Percentiles rank a stretch among this genome's conserved stretches.
Conservation (phyloP, 139 green algal genomes). For the Micractinium sp. region DNA sequence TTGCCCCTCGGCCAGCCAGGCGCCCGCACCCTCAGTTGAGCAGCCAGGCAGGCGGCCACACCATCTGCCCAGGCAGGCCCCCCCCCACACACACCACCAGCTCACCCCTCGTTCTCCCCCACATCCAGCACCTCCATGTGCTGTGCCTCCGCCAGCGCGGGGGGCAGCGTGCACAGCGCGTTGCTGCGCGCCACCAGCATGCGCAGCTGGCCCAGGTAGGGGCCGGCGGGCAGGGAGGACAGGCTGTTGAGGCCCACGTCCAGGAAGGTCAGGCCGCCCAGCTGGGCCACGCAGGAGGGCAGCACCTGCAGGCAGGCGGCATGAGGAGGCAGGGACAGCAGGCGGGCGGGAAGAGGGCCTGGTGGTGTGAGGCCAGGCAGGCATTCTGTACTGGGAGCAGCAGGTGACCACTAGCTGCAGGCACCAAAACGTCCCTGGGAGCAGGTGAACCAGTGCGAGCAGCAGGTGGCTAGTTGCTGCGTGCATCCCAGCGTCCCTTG, state of each 20-base stretch:
- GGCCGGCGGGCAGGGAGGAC: conserved; percentile 1
- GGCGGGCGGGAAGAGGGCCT: too few species aligned
- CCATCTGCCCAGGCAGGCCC: not conserved
- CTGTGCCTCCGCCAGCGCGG: not conserved
- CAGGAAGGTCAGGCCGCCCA: conserved; percentile 8
- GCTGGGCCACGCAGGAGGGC: conserved; percentile 8
- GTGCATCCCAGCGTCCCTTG: too few species aligned
- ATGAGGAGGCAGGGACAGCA: too few species aligned
- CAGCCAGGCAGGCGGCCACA: too few species aligned
- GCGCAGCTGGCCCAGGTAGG: conserved; percentile 2
- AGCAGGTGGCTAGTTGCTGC: too few species aligned
- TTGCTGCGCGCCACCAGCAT: conserved; percentile 16
- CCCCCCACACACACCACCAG: not conserved
- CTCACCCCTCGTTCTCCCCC: conserved; percentile 26
- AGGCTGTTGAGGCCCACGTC: conserved; percentile 32
- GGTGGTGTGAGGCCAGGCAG: too few species aligned
- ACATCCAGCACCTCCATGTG: conserved; percentile 12
- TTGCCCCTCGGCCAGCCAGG: not conserved
- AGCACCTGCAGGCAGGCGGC: conserved; percentile 16
- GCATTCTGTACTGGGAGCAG: too few species aligned
- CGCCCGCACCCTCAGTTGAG: not conserved
- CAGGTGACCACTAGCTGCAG: too few species aligned
- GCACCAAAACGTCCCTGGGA: too few species aligned
- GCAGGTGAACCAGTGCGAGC: too few species aligned
- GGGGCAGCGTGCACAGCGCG: conserved; percentile 20